Conservation (phyloP, 2,329 filamentous ascomycete genomes). For the Phyllosticta citriasiana region DNA sequence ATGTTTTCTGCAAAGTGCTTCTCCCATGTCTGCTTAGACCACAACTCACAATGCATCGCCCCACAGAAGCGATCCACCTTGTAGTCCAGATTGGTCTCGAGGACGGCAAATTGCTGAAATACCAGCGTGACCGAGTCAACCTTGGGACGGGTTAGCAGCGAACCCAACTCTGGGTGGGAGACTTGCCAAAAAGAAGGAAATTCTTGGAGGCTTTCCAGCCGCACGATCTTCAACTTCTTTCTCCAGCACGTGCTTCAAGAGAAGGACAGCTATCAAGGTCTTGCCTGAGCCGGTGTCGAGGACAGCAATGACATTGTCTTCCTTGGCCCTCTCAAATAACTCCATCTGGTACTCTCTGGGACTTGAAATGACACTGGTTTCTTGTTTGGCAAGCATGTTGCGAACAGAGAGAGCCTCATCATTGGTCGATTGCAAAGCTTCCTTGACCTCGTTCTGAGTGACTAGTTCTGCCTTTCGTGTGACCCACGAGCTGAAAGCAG, state of each 20-base stretch:
- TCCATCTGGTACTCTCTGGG: slow-evolving; percentile 88
- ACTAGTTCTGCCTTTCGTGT: slow-evolving; percentile 33
- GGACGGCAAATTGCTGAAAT: slow-evolving; percentile 76
- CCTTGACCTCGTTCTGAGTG: slow-evolving; percentile 30
- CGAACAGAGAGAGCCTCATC: slow-evolving; percentile 43
- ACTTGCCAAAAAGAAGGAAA: slow-evolving; percentile 72
- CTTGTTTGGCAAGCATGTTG: slow-evolving; percentile 43
- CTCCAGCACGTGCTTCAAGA: slow-evolving; percentile 67
- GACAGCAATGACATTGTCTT: slow-evolving; percentile 82
- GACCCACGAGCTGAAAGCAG: slow-evolving; percentile 33
- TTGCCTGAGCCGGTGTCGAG: slow-evolving; percentile 94
- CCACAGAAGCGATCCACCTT: slow-evolving; percentile 67
- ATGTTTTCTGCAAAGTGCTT: slow-evolving; percentile 54
- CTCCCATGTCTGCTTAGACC: slow-evolving; percentile 51
- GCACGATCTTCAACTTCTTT: slow-evolving; percentile 64
- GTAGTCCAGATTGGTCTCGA: slow-evolving; percentile 71
- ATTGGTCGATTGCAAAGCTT: slow-evolving; percentile 18
- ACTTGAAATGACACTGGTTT: slow-evolving; percentile 55
- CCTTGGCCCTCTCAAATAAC: slow-evolving; percentile 78
- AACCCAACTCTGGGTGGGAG: background rate
- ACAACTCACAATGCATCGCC: slow-evolving; percentile 50
- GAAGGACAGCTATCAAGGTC: slow-evolving; percentile 84
- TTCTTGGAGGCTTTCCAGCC: slow-evolving; percentile 48
- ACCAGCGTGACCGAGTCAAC: slow-evolving; percentile 83
- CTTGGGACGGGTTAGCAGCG: slow-evolving; percentile 25